Evolutionary conservation across 768 basidiomycete species (phyloP), one percentile per base, ranked within the genome.

Genomic region (Lactifluus piperatus): DNA sequence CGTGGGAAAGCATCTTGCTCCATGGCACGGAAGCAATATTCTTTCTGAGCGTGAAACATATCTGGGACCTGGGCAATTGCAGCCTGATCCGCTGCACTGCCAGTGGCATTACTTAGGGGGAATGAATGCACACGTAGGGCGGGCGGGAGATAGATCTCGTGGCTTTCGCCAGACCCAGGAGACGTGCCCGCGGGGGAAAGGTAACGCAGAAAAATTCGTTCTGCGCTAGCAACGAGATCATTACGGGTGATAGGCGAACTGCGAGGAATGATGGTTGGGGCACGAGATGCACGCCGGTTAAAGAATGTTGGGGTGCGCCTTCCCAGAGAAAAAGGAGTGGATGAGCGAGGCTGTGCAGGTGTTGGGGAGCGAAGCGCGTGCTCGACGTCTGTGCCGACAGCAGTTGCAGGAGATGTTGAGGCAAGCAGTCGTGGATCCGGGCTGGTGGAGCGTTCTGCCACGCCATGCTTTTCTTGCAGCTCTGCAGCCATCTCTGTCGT

Each of bases 121-220:
- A 99, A 98, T 26, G 81, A 79, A 71, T 94, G 85, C 68, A 98
- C 85, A 51, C 97, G 90, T 45, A 99, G 81, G 24, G 90, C 81
- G 1, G 94, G 90, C 0, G 97, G 97, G 20, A 99, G 86, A 71
- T 98, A 98, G 51, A 99, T 94, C 76, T 98, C 95, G 71, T 97
- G 95, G 72, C 93, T 94, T 69, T 94, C 90, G 13, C 84, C 82
- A 16, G 86, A 83, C 62, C 88, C 84, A 7, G 87, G 81, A 18
- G 84, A 80, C 68, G 83, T 85, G n/a, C 79, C 81, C 34, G 82
- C 84, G 5, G 87, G 89, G 5, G 88, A 87, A 60, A 99, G 85
- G 74, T 98, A 98, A 54, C 94, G 86, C 69, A 86, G 86, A 76
- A 85, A 98, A 66, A 99, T 97, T 68, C 94, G 91, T 69, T 98